phyloP scores from a whole-genome alignment of 2,329 filamentous ascomycete genomes.

The Acephala macrosclerotiorum region DNA sequence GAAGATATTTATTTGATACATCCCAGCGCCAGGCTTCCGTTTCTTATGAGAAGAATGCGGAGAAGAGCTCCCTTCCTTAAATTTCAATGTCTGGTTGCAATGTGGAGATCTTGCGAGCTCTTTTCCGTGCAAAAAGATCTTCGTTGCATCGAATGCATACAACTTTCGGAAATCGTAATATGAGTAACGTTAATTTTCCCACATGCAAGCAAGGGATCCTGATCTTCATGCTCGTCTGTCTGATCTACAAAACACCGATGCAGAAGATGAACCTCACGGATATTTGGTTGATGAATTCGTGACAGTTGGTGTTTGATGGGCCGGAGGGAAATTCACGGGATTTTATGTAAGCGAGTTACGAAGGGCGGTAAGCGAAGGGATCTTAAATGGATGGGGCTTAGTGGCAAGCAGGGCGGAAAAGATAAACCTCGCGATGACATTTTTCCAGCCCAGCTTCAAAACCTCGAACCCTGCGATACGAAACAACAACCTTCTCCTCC shows the following conservation, averaged over 20 bases:
- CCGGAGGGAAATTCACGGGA: not conserved
- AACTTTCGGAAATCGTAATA: not conserved
- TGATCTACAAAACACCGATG: constrained; percentile 26
- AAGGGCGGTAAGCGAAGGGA: too few species aligned
- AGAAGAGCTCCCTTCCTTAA: constrained; percentile 15
- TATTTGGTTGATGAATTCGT: constrained; percentile 3
- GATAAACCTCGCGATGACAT: too few species aligned
- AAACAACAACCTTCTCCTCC: too few species aligned
- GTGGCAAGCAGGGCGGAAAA: too few species aligned
- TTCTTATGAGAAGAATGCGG: constrained; percentile 14
- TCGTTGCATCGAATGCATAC: constrained; percentile 15
- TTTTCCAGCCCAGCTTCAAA: not conserved
- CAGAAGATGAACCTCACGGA: not conserved
- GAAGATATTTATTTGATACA: constrained; percentile 12
- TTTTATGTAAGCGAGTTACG: too few species aligned
- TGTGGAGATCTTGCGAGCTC: not conserved
- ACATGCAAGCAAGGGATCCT: too few species aligned
- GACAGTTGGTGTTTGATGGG: constrained; percentile 15
- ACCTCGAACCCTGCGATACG: constrained; percentile 6
- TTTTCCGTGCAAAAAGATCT: constrained; percentile 4
- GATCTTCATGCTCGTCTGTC: constrained; percentile 14
- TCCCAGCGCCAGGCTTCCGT: not conserved
- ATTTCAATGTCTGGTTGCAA: constrained; percentile 1
- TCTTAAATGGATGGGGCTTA: too few species aligned
- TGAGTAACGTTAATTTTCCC: too few species aligned